Evolutionary conservation across 176 grass and related monocot genomes (phyloP).

Genomic region (Urochloa ruziziensis): DNA sequence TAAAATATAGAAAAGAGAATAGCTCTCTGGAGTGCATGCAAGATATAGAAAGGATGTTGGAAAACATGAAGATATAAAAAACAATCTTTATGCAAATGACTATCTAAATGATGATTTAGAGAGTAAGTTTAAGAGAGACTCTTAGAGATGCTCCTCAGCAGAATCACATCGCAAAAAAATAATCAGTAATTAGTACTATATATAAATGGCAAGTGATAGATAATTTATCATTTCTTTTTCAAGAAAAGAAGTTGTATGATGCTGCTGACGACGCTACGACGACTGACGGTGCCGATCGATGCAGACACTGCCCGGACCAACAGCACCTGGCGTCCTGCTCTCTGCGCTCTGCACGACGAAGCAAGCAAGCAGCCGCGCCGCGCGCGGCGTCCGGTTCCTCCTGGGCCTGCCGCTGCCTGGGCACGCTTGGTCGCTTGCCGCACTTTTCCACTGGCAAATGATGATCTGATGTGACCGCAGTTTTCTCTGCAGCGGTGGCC

Average conservation of each 20-base stretch:
- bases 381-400: neutral
- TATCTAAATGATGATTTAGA: no score
- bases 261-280: neutral
- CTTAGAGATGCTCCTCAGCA: no score
- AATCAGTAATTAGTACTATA: no score
- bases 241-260: neutral
- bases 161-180: neutral
- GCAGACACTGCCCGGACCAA: neutral
- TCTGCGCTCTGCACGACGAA: neutral
- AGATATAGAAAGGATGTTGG: no score
- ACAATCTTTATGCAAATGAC: no score
- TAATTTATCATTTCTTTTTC: no score
- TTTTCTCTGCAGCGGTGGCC: neutral
- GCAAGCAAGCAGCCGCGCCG: neutral
- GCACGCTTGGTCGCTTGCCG: neutral
- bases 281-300: neutral
- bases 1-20: no score
- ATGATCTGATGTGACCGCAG: neutral
- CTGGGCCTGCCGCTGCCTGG: neutral
- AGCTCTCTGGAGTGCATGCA: no score
- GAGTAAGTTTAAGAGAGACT: no score
- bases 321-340: neutral
- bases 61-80: no score
- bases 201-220: no score
- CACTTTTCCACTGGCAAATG: conserved; percentile 21